Evolutionary conservation across 345 rosid species (phyloP).

Genomic region (Turritis glabra): DNA sequence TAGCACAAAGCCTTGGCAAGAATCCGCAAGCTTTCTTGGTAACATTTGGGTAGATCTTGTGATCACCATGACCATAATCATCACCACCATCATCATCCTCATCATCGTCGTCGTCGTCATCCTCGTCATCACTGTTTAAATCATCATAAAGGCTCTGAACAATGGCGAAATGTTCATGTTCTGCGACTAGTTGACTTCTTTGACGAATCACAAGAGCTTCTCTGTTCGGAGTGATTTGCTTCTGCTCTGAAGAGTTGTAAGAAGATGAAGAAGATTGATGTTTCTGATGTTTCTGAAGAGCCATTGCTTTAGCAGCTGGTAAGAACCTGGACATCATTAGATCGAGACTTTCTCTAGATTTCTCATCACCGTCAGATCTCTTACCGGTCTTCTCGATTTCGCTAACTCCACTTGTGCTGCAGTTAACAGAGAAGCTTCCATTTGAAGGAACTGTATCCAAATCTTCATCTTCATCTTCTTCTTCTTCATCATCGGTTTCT

Average conservation of each 20-base stretch:
- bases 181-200: conserved; percentile 39
- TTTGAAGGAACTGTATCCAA: conserved; percentile 54
- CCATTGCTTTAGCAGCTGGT: conserved; percentile 98
- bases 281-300: conserved; percentile 47
- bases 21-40: conserved; percentile 70
- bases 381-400: conserved; percentile 42
- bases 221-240: conserved; percentile 48
- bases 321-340: conserved; percentile 93
- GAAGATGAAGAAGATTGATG: conserved; percentile 57
- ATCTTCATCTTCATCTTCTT: conserved; percentile 53
- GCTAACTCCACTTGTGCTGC: conserved; percentile 55
- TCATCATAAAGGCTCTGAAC: conserved; percentile 44
- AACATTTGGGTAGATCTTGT: conserved; percentile 9
- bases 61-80: conserved; percentile 35
- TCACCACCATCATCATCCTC: conserved; percentile 27
- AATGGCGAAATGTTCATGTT: conserved; percentile 38
- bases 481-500: conserved; percentile 43
- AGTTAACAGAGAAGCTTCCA: conserved; percentile 61
- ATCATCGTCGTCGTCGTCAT: conserved; percentile 55
- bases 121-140: conserved; percentile 42
- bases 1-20: conserved; percentile 73
- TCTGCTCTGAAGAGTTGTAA: conserved; percentile 51
- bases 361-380: conserved; percentile 34
- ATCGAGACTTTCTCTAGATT: conserved; percentile 54
- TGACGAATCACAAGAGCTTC: conserved; percentile 36